Evolutionary conservation across 257 asterid genomes (phyloP), one percentile per base, ranked within the genome.

Genomic region (Ballota nigra): DNA sequence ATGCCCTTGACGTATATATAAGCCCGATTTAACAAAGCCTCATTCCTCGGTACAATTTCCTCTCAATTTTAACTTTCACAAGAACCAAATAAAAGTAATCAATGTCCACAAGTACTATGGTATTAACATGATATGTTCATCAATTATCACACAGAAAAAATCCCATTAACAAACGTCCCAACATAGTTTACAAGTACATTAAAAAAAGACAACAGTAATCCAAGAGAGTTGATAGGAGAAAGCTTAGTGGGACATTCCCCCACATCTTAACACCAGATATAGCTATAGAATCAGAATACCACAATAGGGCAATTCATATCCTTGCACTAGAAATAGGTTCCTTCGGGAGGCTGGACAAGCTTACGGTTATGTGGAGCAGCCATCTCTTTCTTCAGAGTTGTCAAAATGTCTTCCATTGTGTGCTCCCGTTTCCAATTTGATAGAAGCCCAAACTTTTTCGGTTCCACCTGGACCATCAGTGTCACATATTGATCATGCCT

Each of bases 371-470:
- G 80, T 3, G 83, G 73, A 26, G 83, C 71, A 0, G 83, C 75
- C 83, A 79, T 79, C 69, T 79, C 83, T 75, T 79, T 79, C 80
- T 79, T 79, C 29, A 78, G 83, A 40, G 65, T 69, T 18, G 79
- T 78, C 53, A 78, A 56, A 49, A 78, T 78, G 68, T 79, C 63
- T 53, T 79, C 83, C 83, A 79, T 91, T 10, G 91, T 89, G 75
- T 78, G 87, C 71, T 87, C 91, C 16, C 97, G 72, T 79, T 91
- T 92, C 97, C 97, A 91, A 70, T 89, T 91, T 2, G 86, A 47
- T 63, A 91, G 85, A 61, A 89, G 83, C 10, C 45, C 84, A 75
- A 91, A 91, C 77, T 91, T 91, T 69, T 83, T 91, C 0, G 95
- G 83, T 63, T 91, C 97, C 78, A 91, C 96, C 97, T 91, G 70